These are phyloP conservation scores for Starmerella floris DNA, from an alignment of 805 yeast genomes.

Conservation along the genomic window DNA sequence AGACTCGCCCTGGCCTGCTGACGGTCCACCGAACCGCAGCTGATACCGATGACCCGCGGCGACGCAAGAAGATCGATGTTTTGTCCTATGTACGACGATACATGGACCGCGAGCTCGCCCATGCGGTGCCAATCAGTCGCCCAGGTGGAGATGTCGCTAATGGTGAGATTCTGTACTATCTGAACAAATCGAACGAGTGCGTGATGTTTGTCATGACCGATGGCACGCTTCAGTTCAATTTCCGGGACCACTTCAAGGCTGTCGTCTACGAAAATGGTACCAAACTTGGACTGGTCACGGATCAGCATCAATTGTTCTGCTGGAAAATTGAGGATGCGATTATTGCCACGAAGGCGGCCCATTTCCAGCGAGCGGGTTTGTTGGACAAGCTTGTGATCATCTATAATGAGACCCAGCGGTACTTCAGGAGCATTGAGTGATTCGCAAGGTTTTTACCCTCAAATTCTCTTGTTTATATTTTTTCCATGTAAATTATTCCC, in stretches of 20 bases:
- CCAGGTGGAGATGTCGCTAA: conserved; percentile 30
- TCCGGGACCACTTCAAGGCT: conserved; percentile 85
- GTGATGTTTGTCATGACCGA: conserved; percentile 89
- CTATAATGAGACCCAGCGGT: conserved; percentile 3
- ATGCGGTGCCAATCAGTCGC: conserved; percentile 37
- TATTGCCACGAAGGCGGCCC: conserved; percentile 7
- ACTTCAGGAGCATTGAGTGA: not conserved
- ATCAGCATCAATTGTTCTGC: conserved; percentile 17
- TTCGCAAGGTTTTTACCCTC: too few species aligned
- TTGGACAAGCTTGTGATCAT: conserved; percentile 10
- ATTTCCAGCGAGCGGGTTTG: conserved; percentile 13
- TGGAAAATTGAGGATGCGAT: conserved; percentile 16
- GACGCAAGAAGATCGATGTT: conserved; percentile 53
- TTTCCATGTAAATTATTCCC: too few species aligned
- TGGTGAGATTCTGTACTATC: conserved; percentile 58
- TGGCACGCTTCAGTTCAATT: conserved; percentile 87
- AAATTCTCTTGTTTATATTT: too few species aligned
- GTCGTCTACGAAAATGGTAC: conserved; percentile 66
- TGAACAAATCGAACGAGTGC: conserved; percentile 62
- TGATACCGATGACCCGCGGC: conserved; percentile 28
- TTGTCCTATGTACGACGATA: conserved; percentile 80
- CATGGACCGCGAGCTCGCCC: conserved; percentile 81
- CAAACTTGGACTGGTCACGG: conserved; percentile 59
- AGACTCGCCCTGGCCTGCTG: conserved; percentile 14
- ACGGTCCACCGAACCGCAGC: conserved; percentile 31